phyloP scores from a whole-genome alignment of 208 protist species.

The Acanthamoeba healyi region DNA sequence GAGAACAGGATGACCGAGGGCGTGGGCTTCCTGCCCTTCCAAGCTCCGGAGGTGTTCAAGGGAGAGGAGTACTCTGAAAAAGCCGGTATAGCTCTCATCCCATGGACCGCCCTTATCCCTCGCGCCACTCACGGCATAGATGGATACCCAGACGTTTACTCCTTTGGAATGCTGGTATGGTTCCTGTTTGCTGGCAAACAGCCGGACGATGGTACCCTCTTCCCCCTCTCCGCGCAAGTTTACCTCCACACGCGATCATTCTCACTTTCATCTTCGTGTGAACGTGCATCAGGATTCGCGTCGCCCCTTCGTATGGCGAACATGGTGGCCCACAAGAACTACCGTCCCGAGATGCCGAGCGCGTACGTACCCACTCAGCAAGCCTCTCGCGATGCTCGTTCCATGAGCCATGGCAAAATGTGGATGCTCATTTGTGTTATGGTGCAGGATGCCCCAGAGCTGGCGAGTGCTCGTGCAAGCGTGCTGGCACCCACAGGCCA shows the following conservation, averaged over 20 bases:
- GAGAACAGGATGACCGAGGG: slow-evolving; percentile 30
- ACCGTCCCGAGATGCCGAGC: background rate
- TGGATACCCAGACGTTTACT: background rate
- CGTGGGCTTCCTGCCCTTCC: slow-evolving; percentile 41
- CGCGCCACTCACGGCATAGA: background rate
- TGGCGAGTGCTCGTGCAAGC: slow-evolving; percentile 4
- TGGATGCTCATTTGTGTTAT: background rate
- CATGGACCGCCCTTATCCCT: background rate
- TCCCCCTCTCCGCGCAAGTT: no score
- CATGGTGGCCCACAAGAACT: slow-evolving; percentile 28
- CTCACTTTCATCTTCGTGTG: background rate
- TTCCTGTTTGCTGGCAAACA: slow-evolving; percentile 36
- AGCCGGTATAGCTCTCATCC: background rate
- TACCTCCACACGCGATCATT: no score
- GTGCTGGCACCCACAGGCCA: background rate
- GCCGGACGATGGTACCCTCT: slow-evolving; percentile 2
- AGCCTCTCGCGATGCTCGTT: background rate
- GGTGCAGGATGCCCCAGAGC: background rate
- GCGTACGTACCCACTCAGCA: background rate
- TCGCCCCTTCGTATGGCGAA: slow-evolving; percentile 36
- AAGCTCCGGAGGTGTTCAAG: slow-evolving; percentile 32
- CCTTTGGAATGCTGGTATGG: slow-evolving; percentile 27
- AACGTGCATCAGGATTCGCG: background rate
- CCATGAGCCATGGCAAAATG: background rate
- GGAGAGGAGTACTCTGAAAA: slow-evolving; percentile 11